Percentiles rank a stretch among this genome's conserved stretches.
phyloP scores from a whole-genome alignment of 768 basidiomycete species.

The Hygrophorus pudorinus region DNA sequence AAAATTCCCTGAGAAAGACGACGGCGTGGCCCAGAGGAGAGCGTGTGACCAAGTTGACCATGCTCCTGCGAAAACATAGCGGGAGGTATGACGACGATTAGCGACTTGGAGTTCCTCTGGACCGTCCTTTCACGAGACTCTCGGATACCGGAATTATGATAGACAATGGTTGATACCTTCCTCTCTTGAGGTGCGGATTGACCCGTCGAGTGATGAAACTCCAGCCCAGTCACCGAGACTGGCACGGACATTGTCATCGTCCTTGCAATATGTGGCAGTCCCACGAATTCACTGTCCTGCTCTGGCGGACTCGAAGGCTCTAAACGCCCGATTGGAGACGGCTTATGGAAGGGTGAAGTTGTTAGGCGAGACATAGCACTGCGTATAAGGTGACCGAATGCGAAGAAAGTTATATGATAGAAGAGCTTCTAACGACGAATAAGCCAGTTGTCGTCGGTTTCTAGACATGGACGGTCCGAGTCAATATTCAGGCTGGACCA shows the following conservation, averaged over 20 bases:
- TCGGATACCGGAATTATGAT: slow-evolving; percentile 38
- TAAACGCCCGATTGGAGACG: slow-evolving; percentile 32
- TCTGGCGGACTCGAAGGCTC: slow-evolving; percentile 32
- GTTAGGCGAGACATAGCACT: slow-evolving; percentile 35
- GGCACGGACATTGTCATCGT: too few species aligned
- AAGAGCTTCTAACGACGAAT: too few species aligned
- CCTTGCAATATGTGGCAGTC: slow-evolving; percentile 8
- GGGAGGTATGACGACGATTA: slow-evolving; percentile 63
- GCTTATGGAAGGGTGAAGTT: slow-evolving; percentile 33
- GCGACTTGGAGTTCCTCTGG: slow-evolving; percentile 36
- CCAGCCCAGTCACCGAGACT: too few species aligned
- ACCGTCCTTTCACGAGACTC: slow-evolving; percentile 32
- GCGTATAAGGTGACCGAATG: too few species aligned
- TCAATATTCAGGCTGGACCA: too few species aligned
- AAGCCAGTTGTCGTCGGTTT: too few species aligned
- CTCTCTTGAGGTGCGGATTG: too few species aligned
- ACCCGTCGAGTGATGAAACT: slow-evolving; percentile 9
- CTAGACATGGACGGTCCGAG: too few species aligned
- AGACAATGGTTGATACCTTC: slow-evolving; percentile 41
- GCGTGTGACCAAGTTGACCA: slow-evolving; percentile 45
- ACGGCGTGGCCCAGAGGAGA: slow-evolving; percentile 47
- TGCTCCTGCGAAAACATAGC: slow-evolving; percentile 46
- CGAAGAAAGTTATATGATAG: too few species aligned
- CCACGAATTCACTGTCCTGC: slow-evolving; percentile 18
- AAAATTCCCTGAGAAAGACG: slow-evolving; percentile 60